phyloP scores from a whole-genome alignment of 495 filamentous ascomycete genomes.

The Geopyxis carbonaria region DNA sequence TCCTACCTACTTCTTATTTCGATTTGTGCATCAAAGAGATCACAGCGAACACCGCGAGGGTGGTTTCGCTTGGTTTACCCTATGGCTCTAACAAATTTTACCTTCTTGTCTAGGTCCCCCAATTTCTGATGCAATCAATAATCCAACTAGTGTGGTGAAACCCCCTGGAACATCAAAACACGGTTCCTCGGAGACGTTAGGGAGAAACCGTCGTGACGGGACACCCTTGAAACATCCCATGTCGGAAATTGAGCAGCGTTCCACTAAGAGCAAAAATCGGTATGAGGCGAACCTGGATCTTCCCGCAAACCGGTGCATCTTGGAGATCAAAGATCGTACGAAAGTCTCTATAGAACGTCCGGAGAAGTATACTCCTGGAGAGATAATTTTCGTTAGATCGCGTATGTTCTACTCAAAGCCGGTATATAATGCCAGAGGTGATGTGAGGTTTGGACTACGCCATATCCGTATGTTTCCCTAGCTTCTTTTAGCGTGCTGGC shows the following conservation, averaged over 20 bases:
- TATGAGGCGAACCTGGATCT: not conserved
- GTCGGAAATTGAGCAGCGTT: constrained; percentile 18
- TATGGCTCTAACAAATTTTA: no score
- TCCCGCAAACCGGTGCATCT: not conserved
- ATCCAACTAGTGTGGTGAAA: constrained; percentile 5
- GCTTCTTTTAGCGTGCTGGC: constrained; percentile 1
- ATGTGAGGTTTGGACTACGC: constrained; percentile 54
- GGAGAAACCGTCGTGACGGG: not conserved
- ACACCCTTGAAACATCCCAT: constrained; percentile 21
- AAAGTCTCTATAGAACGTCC: not conserved
- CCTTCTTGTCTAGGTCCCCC: constrained; percentile 16
- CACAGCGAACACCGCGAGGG: no score
- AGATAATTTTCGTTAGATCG: constrained; percentile 61
- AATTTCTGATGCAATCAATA: constrained; percentile 22
- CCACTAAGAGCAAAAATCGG: not conserved
- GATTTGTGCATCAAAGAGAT: no score
- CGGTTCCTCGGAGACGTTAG: not conserved
- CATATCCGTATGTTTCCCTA: constrained; percentile 54
- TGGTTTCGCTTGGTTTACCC: no score
- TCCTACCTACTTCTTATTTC: no score
- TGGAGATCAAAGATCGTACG: not conserved
- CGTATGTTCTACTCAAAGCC: constrained; percentile 74
- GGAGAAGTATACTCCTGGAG: constrained; percentile 30
- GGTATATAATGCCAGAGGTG: constrained; percentile 45
- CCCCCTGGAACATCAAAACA: not conserved